phyloP scores from a whole-genome alignment of 2,329 filamentous ascomycete genomes.

The Exophiala oligosperma region DNA sequence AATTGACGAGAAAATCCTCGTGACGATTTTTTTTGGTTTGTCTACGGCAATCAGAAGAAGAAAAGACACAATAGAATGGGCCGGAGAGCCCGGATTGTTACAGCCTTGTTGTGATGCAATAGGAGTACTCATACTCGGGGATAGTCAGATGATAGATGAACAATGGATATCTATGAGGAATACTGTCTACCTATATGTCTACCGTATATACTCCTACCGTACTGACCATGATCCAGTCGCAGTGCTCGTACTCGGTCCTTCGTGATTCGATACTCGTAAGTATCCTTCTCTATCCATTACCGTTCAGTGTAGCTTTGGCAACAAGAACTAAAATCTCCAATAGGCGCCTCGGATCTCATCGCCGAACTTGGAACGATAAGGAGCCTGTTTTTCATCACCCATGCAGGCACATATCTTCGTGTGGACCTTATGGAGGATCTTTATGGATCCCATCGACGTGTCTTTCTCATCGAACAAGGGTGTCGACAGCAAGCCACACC shows the following conservation, averaged over 20 bases:
- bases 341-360: background rate
- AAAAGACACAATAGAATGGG: background rate
- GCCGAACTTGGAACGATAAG: background rate
- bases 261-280: no score
- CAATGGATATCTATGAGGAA: background rate
- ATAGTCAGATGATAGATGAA: background rate
- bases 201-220: no score
- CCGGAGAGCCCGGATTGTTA: no score
- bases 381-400: background rate
- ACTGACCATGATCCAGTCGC: no score
- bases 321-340: background rate
- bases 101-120: background rate
- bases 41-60: background rate
- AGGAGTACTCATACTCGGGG: background rate
- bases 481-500: background rate
- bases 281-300: background rate
- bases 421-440: no score
- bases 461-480: background rate
- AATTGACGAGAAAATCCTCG: conserved; percentile 11
- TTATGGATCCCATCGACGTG: background rate
- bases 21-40: background rate
- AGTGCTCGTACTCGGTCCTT: no score
- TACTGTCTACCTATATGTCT: no score
- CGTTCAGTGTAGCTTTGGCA: background rate
- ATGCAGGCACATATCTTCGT: background rate